Percentiles rank a stretch among this genome's conserved stretches.
These are phyloP conservation scores for Asterophora parasitica DNA, from an alignment of 768 basidiomycete species.

Conservation along the genomic window DNA sequence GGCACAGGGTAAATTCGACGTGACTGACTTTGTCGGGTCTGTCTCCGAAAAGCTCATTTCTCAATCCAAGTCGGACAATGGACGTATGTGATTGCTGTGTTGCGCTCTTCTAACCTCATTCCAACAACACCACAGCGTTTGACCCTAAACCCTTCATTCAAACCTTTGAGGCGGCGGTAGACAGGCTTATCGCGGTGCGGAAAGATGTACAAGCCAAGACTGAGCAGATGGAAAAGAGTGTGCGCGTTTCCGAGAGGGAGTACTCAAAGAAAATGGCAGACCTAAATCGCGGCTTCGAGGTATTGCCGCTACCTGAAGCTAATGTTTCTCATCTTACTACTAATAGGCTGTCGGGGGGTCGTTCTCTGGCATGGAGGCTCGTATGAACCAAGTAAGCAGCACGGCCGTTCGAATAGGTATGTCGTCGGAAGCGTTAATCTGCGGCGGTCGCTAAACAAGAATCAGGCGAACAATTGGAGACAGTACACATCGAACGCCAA, in stretches of 20 bases:
- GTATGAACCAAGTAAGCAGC: constrained; percentile 89
- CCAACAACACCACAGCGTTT: constrained; percentile 56
- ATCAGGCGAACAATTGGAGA: constrained; percentile 91
- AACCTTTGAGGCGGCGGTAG: constrained; percentile 89
- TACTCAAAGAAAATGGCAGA: constrained; percentile 95
- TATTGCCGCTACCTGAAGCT: constrained; percentile 22
- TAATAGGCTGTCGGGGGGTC: constrained; percentile 79
- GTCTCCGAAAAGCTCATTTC: constrained; percentile 86
- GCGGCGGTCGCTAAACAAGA: constrained; percentile 4
- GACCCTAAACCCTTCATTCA: constrained; percentile 90
- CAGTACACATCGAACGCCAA: constrained; percentile 86
- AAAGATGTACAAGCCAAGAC: constrained; percentile 89
- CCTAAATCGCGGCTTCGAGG: constrained; percentile 91
- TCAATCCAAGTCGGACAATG: constrained; percentile 77
- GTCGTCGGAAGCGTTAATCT: constrained; percentile 14
- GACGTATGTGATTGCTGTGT: constrained; percentile 45
- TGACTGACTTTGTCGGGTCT: constrained; percentile 82
- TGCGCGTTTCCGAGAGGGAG: constrained; percentile 83
- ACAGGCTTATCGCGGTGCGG: constrained; percentile 79
- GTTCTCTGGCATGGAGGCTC: constrained; percentile 84
- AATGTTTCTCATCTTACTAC: constrained; percentile 3
- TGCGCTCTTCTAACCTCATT: neutral
- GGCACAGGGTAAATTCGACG: constrained; percentile 80
- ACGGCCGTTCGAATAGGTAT: constrained; percentile 91
- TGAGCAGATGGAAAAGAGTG: constrained; percentile 89